Percentiles rank a stretch among this genome's conserved stretches.
Evolutionary conservation across 495 filamentous ascomycete species (phyloP).

Genomic region (Tuber microsphaerosporum): DNA sequence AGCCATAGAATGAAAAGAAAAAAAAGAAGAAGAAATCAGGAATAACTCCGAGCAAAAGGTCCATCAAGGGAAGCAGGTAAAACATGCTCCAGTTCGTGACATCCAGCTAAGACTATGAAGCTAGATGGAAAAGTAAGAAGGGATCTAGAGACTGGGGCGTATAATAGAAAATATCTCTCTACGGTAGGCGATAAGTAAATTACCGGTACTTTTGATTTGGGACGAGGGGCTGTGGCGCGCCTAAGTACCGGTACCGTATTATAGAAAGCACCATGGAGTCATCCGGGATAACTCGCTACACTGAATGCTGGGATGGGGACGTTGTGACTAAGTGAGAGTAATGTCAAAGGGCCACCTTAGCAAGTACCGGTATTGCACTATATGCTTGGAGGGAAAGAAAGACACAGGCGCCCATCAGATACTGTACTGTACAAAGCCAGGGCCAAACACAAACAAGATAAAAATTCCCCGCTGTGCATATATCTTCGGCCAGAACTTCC

Average conservation of each 20-base stretch:
- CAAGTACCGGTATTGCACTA: neutral
- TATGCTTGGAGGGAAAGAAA: neutral
- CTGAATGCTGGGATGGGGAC: neutral
- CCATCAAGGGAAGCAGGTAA: neutral
- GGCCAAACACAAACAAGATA: too few species aligned
- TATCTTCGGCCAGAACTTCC: too few species aligned
- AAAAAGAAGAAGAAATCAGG: too few species aligned
- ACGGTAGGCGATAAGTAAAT: neutral
- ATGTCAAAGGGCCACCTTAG: neutral
- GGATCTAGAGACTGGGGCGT: neutral
- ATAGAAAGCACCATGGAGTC: neutral
- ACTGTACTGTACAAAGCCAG: too few species aligned
- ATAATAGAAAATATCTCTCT: neutral
- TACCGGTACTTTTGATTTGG: neutral
- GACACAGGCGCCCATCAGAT: neutral
- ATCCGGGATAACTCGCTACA: neutral
- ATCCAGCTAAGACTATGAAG: neutral
- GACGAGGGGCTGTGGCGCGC: neutral
- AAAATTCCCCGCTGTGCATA: too few species aligned
- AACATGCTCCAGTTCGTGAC: neutral
- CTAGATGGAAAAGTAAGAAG: neutral
- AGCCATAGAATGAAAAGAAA: neutral
- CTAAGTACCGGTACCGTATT: neutral
- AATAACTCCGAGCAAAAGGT: neutral
- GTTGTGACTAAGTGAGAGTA: neutral